phyloP scores from a whole-genome alignment of 2,329 filamentous ascomycete genomes.

The Fusarium tuaranense region DNA sequence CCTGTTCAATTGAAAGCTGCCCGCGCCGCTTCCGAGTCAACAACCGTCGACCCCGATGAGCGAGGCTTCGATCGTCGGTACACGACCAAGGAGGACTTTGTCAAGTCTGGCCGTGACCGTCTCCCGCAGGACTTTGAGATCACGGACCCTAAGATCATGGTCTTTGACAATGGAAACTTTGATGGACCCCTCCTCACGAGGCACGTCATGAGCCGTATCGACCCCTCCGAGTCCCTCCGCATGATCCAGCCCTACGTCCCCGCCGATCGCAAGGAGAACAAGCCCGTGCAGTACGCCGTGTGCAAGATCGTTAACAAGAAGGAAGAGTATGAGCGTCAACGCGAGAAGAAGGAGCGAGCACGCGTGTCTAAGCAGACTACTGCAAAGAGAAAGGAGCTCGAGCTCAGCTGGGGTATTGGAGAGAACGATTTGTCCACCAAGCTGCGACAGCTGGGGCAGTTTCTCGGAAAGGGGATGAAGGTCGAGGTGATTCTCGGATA shows the following conservation, averaged over 20 bases:
- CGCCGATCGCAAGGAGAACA: slow-evolving; percentile 42
- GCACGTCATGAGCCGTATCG: slow-evolving; percentile 55
- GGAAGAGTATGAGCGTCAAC: slow-evolving; percentile 58
- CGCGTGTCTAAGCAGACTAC: slow-evolving; percentile 56
- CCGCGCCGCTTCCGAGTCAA: neutral
- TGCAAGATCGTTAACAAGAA: slow-evolving; percentile 77
- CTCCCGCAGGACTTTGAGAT: slow-evolving; percentile 60
- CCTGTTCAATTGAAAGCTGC: slow-evolving; percentile 16
- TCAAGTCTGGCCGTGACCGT: slow-evolving; percentile 51
- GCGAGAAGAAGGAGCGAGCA: slow-evolving; percentile 57
- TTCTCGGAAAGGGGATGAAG: slow-evolving; percentile 78
- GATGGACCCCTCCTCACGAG: slow-evolving; percentile 53
- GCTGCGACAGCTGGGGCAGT: slow-evolving; percentile 73
- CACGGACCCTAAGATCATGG: slow-evolving; percentile 55
- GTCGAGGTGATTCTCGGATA: slow-evolving; percentile 79
- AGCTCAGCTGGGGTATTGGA: slow-evolving; percentile 90
- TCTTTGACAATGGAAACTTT: slow-evolving; percentile 54
- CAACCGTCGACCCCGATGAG: slow-evolving; percentile 25
- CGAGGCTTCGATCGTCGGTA: slow-evolving; percentile 49
- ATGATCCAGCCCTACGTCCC: slow-evolving; percentile 55
- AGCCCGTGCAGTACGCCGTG: slow-evolving; percentile 61
- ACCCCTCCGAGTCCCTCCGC: slow-evolving; percentile 54
- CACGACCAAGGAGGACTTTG: slow-evolving; percentile 50
- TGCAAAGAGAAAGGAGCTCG: slow-evolving; percentile 77
- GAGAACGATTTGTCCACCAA: slow-evolving; percentile 79